Conservation (phyloP, 1,284 basidiomycete genomes). For the Tilletiopsis washingtonensis region DNA sequence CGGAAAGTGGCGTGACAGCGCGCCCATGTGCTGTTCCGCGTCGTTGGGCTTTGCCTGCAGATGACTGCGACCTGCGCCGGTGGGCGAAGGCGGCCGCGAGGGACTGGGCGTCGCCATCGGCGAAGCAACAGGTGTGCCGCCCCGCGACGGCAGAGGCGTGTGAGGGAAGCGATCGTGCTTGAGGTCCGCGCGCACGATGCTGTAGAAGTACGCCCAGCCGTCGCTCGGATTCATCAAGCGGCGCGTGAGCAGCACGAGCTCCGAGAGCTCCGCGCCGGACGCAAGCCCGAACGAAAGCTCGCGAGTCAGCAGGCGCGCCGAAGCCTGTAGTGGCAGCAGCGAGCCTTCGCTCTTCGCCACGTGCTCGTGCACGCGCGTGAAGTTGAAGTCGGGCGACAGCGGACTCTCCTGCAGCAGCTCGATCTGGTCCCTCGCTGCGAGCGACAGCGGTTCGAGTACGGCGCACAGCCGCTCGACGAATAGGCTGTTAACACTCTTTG, state of each 20-base stretch:
- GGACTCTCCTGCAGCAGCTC: conserved; percentile 53
- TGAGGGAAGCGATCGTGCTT: conserved; percentile 15
- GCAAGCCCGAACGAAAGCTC: conserved; percentile 63
- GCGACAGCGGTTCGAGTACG: conserved; percentile 55
- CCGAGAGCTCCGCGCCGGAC: conserved; percentile 56
- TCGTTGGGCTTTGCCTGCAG: too few species aligned
- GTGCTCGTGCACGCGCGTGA: conserved; percentile 16
- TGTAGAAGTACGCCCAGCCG: conserved; percentile 59
- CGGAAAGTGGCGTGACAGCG: too few species aligned
- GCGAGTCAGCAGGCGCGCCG: conserved; percentile 56
- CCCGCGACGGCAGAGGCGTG: conserved; percentile 3
- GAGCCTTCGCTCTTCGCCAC: conserved; percentile 56
- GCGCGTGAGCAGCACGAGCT: conserved; percentile 51
- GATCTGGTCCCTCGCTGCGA: conserved; percentile 54
- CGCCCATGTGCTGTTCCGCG: too few species aligned
- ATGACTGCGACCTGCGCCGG: too few species aligned
- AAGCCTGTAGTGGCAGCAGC: conserved; percentile 55
- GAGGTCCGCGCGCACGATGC: conserved; percentile 26
- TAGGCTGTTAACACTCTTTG: conserved; percentile 59
- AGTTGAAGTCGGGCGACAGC: conserved; percentile 52
- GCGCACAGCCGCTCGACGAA: conserved; percentile 57
- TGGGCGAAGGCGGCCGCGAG: neutral
- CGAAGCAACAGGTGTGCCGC: conserved; percentile 18
- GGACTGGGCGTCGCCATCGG: conserved; percentile 11
- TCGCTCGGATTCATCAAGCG: conserved; percentile 53